These are phyloP conservation scores for Aspergillus awamori DNA, from an alignment of 2,329 filamentous ascomycete species.

Conservation along the genomic window DNA sequence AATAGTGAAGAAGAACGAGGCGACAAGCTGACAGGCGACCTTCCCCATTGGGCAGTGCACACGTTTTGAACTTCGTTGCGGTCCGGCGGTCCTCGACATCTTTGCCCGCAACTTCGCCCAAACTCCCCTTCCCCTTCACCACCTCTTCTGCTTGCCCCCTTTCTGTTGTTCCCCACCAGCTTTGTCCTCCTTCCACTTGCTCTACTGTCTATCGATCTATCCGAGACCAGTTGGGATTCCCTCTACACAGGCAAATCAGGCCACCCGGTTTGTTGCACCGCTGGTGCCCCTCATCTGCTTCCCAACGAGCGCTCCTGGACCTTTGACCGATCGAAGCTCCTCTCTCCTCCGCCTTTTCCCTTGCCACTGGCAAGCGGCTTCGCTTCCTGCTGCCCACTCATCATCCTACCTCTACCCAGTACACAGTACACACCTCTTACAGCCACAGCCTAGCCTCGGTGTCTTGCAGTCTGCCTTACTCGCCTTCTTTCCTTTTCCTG, in stretches of 20 bases:
- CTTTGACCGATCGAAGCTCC: conserved; percentile 21
- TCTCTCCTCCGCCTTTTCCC: conserved; percentile 11
- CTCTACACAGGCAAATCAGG: background rate
- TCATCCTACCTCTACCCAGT: conserved; percentile 3
- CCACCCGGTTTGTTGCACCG: background rate
- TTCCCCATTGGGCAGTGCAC: conserved; percentile 22
- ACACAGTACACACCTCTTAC: background rate
- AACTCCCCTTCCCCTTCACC: background rate
- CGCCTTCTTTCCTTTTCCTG: conserved; percentile 1
- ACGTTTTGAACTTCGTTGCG: conserved; percentile 7
- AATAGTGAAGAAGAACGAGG: background rate
- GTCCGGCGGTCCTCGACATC: conserved; percentile 2
- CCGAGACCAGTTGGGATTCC: background rate
- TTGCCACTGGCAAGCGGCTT: conserved; percentile 23
- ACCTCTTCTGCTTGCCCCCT: background rate
- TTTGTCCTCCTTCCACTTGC: background rate
- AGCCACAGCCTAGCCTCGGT: background rate
- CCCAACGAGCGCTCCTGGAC: conserved; percentile 6
- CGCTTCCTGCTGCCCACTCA: conserved; percentile 8
- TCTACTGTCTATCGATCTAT: background rate
- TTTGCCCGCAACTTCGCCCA: conserved; percentile 3
- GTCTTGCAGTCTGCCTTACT: conserved; percentile 6
- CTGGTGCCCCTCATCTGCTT: conserved; percentile 23
- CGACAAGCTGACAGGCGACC: conserved; percentile 1
- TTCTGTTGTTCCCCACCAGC: background rate